Evolutionary conservation across 192 early-diverging fungal genomes (phyloP), one percentile per base, ranked within the genome.

Genomic region (Thoreauomyces humboldtii): DNA sequence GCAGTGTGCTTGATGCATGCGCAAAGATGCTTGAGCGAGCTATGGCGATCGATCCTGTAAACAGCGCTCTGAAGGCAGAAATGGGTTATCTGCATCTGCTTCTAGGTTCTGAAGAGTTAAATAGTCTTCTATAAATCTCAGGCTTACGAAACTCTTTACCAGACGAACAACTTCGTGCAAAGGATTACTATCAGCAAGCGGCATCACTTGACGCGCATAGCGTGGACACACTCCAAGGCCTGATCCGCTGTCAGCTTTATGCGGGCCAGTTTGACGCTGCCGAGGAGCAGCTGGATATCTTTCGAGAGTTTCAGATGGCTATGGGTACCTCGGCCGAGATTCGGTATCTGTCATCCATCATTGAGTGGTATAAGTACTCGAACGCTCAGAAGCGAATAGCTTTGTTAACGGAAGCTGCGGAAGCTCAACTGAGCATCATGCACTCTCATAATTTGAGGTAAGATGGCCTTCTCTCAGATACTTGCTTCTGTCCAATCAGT

Each of bases 281-380:
- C n/a, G 72, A 78, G 52, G 81, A 83, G 60, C 81, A 83, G 59
- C 55, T 83, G n/a, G 74, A 83, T 35, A 70, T 83, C 37, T 75
- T 78, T 46, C 54, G 74, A 17, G 79, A 77, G 31, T 35, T 81
- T 24, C 75, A 77, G 47, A 60, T 51, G 38, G 63, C 64, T n/a
- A 53, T 72, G 45, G 74, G 73, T 74, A 58, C 31, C 28, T 75
- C 74, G 21, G 61, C 74, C 1, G 70, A 67, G 36, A 67, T 80
- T 9, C 21, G 54, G 2, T 78, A 82, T 51, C 62, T 78, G 22
- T 59, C 52, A 12, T 78, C 74, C n/a, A 21, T 81, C 28, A 43
- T 81, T 32, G 73, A 68, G 14, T 69, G 73, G 60, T 65, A 76
- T 63, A 78, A 73, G 52, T 65, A 75, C 69, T 29, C 45, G 22